Evolutionary conservation across 2,329 filamentous ascomycete genomes (phyloP), one percentile per base, ranked within the genome.

Genomic region (Cercospora zeina): DNA sequence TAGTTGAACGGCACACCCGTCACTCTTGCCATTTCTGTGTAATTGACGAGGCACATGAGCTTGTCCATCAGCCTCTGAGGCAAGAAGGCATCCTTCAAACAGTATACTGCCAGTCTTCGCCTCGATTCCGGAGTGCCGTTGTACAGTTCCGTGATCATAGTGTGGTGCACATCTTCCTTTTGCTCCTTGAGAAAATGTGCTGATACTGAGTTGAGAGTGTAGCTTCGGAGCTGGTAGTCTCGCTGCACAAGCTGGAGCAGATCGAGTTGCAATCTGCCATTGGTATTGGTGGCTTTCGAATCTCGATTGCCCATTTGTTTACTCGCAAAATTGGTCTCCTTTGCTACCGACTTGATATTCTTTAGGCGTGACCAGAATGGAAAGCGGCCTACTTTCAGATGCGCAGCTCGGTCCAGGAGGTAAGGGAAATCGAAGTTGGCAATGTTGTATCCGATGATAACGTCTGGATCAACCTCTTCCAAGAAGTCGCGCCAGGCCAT

Each of bases 391-490:
- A 91, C 86, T 71, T 95, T 96, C 30, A 99, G 81, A 73, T 96
- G 87, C 67, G 84, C 90, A 9, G 93, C 95, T 50, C 95, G 86
- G 60, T 96, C 90, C 10, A 99, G 82, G 0, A 99, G 84, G 73
- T 99, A 99, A 0, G 93, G 93, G 67, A 99, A 97, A 80, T 99
- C 95, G 77, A 99, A 99, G 78, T 99, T 99, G 73, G 90, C 82
- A 78, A 96, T 99, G 76, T 99, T 99, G 87, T 99, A 99, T 50
- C 95, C 95, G 59, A 96, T 99, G 72, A 99, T 96, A 67, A 99
- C 90, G 78, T 99, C 95, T 0, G 95, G 93, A 68, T 99, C 95
- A 1, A 95, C 91, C 70, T 91, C 87, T 69, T 96, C 83, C 14
- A 99, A 77, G 67, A 99, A 99, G 63, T 96, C 84, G 71, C 90